These are phyloP conservation scores for Ambrosia hybrid DNA, from an alignment of 140 eudicot genomes.

Conservation along the genomic window DNA sequence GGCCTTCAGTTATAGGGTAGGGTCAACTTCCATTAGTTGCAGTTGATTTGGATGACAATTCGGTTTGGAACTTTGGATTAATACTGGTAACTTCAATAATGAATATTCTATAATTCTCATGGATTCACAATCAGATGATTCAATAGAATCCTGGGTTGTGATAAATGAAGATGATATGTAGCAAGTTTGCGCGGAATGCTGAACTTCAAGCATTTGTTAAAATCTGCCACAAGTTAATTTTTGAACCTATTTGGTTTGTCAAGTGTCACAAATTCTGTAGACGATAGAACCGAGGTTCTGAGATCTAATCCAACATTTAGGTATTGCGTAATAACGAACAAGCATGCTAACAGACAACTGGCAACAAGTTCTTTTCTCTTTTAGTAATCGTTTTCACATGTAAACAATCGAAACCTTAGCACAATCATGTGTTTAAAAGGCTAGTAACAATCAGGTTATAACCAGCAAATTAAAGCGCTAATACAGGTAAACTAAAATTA, in stretches of 20 bases:
- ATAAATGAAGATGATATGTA: not conserved
- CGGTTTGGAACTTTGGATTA: not conserved
- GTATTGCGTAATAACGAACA: not conserved
- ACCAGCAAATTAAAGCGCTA: not conserved
- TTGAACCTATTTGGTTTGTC: not conserved
- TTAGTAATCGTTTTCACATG: not conserved
- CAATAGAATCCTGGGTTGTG: not conserved
- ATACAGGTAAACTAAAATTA: not conserved
- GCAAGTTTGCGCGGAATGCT: not conserved
- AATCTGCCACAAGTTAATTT: not conserved
- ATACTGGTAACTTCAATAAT: not conserved
- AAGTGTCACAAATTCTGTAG: no score
- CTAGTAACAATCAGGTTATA: not conserved
- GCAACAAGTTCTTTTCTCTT: not conserved
- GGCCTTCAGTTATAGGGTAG: no score
- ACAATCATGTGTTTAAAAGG: not conserved
- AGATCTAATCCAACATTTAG: not conserved
- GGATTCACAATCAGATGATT: not conserved
- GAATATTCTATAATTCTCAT: not conserved
- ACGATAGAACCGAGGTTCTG: not conserved
- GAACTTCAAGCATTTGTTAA: not conserved
- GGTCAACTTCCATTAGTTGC: not conserved
- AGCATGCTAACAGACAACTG: not conserved
- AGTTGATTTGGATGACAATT: not conserved
- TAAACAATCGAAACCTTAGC: constrained; percentile 3